Percentiles rank a stretch among this genome's conserved stretches.
phyloP scores from a whole-genome alignment of 352 stramenopile species.

The Pilasporangium apinafurcum region DNA sequence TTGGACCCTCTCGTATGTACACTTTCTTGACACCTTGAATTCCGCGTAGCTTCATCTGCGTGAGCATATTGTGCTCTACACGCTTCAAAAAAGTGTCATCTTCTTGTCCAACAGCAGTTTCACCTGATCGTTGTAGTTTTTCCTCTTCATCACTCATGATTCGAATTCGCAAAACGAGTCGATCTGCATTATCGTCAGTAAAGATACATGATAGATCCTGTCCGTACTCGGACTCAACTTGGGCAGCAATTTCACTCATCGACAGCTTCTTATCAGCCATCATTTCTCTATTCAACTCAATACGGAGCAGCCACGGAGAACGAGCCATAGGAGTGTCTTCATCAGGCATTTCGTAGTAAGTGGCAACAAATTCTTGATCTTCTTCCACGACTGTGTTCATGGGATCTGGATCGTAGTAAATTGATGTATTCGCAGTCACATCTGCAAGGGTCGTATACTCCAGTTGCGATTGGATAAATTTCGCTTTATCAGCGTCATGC shows the following conservation, averaged over 20 bases:
- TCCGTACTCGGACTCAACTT: slow-evolving; percentile 95
- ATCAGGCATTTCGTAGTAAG: slow-evolving; percentile 97
- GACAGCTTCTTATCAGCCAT: slow-evolving; percentile 97
- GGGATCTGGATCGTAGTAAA: slow-evolving; percentile 99
- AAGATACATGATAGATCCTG: slow-evolving; percentile 95
- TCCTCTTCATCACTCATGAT: slow-evolving; percentile 95
- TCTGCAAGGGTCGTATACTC: slow-evolving; percentile 98
- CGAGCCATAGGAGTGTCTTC: slow-evolving; percentile 92
- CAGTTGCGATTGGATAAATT: slow-evolving; percentile 90
- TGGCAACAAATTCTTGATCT: slow-evolving; percentile 97
- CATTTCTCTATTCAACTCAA: slow-evolving; percentile 97
- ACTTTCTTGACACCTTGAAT: slow-evolving; percentile 98
- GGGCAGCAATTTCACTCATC: slow-evolving; percentile 95
- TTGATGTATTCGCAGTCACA: slow-evolving; percentile 95
- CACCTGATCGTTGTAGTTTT: slow-evolving; percentile 72
- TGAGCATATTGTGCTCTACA: slow-evolving; percentile 97
- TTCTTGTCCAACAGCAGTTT: slow-evolving; percentile 85
- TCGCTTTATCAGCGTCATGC: slow-evolving; percentile 82
- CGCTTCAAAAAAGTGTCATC: slow-evolving; percentile 97
- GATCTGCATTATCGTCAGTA: slow-evolving; percentile 97
- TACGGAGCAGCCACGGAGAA: slow-evolving; percentile 97
- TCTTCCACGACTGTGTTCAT: slow-evolving; percentile 95
- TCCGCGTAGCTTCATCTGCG: slow-evolving; percentile 95
- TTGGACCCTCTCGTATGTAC: slow-evolving; percentile 94
- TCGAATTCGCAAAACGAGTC: slow-evolving; percentile 95